These are phyloP conservation scores for Naganishia vaughanmartiniae DNA, from an alignment of 768 basidiomycete species.

Conservation along the genomic window DNA sequence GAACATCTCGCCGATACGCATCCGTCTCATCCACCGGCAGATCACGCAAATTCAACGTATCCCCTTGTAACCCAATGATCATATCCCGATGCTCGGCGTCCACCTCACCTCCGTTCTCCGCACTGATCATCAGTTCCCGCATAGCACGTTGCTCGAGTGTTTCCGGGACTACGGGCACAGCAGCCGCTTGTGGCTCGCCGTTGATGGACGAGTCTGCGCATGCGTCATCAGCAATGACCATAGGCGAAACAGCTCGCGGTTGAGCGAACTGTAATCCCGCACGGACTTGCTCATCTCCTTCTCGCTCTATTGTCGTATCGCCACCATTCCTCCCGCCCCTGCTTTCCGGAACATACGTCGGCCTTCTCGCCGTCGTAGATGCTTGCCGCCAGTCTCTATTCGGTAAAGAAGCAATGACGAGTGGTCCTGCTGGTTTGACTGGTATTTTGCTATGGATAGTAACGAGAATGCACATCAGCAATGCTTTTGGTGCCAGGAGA, in stretches of 20 bases:
- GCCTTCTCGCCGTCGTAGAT: conserved; percentile 59
- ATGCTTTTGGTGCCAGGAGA: too few relatives aligned
- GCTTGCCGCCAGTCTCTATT: conserved; percentile 80
- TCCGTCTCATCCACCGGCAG: conserved; percentile 69
- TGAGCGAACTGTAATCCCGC: conserved; percentile 60
- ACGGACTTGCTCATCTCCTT: conserved; percentile 72
- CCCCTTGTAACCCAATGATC: conserved; percentile 56
- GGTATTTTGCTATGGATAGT: conserved; percentile 55
- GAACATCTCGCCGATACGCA: conserved; percentile 78
- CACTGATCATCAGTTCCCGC: conserved; percentile 16
- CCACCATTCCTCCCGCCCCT: conserved; percentile 9
- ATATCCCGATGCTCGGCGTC: conserved; percentile 54
- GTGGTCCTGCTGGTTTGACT: conserved; percentile 60
- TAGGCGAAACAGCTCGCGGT: background rate
- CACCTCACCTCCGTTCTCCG: conserved; percentile 35
- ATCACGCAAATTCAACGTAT: conserved; percentile 39
- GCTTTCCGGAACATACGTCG: conserved; percentile 50
- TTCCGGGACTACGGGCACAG: conserved; percentile 33
- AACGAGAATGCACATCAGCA: conserved; percentile 45
- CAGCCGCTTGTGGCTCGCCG: conserved; percentile 42
- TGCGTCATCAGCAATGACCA: background rate
- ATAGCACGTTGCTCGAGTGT: conserved; percentile 46
- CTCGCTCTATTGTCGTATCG: conserved; percentile 57
- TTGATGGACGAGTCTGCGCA: conserved; percentile 45
- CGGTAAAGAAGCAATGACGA: conserved; percentile 80